A percentile compares a stretch with the other conserved stretches of the same genome.
Conservation (phyloP, 257 asterid species). For the Jaltomata sinuosa region DNA sequence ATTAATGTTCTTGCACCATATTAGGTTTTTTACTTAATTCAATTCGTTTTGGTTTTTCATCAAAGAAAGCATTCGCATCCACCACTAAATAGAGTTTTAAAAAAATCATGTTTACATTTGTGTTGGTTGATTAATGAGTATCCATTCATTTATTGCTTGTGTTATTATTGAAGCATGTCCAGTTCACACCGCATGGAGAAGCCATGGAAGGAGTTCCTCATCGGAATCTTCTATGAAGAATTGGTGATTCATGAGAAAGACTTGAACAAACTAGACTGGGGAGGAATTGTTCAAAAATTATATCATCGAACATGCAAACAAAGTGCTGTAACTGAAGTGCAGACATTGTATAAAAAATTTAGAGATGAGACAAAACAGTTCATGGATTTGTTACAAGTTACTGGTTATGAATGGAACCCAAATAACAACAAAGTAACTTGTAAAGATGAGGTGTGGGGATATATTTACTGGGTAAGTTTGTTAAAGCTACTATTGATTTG, state of each 20-base stretch:
- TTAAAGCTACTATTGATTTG: not conserved
- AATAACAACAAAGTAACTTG: not conserved
- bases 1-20: too few species aligned
- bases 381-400: not conserved
- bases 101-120: too few species aligned
- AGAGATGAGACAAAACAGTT: not conserved
- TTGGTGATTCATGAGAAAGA: not conserved
- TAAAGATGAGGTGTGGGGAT: not conserved
- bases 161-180: not conserved
- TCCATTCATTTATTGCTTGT: too few species aligned
- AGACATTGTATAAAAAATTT: not conserved
- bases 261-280: not conserved
- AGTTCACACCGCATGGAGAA: not conserved
- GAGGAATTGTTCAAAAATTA: not conserved
- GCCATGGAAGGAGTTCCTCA: not conserved
- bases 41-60: too few species aligned
- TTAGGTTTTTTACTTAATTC: too few species aligned
- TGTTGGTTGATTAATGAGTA: too few species aligned
- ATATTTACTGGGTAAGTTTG: not conserved
- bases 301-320: not conserved
- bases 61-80: too few species aligned
- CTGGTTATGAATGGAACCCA: not conserved
- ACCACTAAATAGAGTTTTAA: too few species aligned
- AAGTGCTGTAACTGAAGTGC: not conserved
- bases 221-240: not conserved